Conservation (phyloP, 176 grass and related monocot genomes). For the Leersia perrieri region DNA sequence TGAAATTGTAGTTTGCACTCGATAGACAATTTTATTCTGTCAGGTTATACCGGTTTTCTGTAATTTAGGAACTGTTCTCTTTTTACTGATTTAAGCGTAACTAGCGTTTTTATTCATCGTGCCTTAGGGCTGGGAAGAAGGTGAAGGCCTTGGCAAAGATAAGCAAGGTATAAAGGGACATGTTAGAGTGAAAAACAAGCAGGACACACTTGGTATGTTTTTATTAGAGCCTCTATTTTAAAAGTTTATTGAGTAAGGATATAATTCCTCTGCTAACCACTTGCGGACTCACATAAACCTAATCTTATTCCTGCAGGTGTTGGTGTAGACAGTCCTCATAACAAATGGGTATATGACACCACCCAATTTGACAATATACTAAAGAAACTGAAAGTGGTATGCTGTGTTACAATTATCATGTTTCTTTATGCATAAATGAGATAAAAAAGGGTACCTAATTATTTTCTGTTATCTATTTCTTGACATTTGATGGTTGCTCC, state of each 20-base stretch:
- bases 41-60: background rate
- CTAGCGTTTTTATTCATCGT: background rate
- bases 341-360: slow-evolving; percentile 93
- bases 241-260: background rate
- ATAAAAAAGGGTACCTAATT: slow-evolving; percentile 18
- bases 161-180: slow-evolving; percentile 94
- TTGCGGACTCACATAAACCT: background rate
- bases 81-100: slow-evolving; percentile 13
- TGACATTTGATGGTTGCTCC: background rate
- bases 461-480: background rate
- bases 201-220: slow-evolving; percentile 68
- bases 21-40: background rate
- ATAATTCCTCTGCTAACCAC: background rate
- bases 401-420: background rate
- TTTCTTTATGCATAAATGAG: slow-evolving; percentile 2
- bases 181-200: slow-evolving; percentile 95
- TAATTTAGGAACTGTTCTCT: background rate
- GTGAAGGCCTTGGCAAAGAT: slow-evolving; percentile 98
- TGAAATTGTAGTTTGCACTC: background rate
- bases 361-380: slow-evolving; percentile 93
- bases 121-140: slow-evolving; percentile 92
- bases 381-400: slow-evolving; percentile 97
- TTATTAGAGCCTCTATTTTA: background rate
- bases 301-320: slow-evolving; percentile 47
- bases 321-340: slow-evolving; percentile 66